These are phyloP conservation scores for Agrocybe chaxingu DNA, from an alignment of 768 basidiomycete genomes.

Conservation along the genomic window DNA sequence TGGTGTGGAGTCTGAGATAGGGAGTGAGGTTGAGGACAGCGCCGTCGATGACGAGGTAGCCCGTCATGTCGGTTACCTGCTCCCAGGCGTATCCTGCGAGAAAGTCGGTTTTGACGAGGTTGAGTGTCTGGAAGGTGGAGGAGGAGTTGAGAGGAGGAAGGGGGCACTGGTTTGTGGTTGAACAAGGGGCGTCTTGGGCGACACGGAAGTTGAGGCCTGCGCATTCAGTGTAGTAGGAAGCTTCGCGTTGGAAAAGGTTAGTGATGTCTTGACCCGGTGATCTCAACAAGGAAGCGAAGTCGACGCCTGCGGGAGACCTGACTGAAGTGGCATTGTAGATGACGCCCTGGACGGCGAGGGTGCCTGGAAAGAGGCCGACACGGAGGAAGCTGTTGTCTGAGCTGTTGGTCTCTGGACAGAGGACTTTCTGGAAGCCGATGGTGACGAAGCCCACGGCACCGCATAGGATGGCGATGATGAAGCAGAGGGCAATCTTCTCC, in stretches of 20 bases:
- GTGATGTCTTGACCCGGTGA: constrained; percentile 87
- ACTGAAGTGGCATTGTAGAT: constrained; percentile 70
- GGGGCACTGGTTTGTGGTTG: constrained; percentile 55
- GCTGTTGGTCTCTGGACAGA: constrained; percentile 68
- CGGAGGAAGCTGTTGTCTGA: constrained; percentile 45
- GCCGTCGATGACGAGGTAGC: constrained; percentile 90
- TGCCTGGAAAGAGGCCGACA: constrained; percentile 55
- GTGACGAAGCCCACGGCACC: constrained; percentile 85
- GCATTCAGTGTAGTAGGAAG: constrained; percentile 66
- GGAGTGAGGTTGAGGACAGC: constrained; percentile 90
- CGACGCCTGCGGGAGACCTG: constrained; percentile 45
- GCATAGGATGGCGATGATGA: constrained; percentile 79
- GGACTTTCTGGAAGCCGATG: constrained; percentile 88
- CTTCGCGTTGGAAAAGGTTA: constrained; percentile 71
- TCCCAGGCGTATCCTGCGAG: constrained; percentile 90
- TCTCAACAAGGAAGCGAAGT: constrained; percentile 56
- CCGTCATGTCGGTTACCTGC: constrained; percentile 67
- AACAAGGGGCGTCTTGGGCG: constrained; percentile 77
- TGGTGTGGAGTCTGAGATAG: constrained; percentile 75
- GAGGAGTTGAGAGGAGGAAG: constrained; percentile 56
- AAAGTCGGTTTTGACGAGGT: constrained; percentile 61
- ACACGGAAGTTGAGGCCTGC: constrained; percentile 56
- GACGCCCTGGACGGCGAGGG: constrained; percentile 73
- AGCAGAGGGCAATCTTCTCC: constrained; percentile 93
- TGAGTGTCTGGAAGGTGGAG: constrained; percentile 57